Evolutionary conservation across 2,329 filamentous ascomycete species (phyloP), one percentile per base, ranked within the genome.

Genomic region (Bimuria novae-zelandiae): DNA sequence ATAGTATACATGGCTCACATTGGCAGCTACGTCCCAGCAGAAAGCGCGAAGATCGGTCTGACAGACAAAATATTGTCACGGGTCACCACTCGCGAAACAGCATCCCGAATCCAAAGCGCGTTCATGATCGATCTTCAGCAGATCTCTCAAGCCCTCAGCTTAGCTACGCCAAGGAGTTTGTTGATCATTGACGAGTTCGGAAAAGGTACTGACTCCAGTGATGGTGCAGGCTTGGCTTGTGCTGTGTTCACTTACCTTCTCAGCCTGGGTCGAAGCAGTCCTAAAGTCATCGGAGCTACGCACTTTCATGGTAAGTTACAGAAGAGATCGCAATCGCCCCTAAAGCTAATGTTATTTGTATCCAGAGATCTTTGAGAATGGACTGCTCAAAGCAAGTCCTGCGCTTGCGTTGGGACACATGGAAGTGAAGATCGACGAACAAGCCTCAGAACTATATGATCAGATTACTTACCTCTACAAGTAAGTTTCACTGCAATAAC

Each of bases 121-220:
- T 89, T 89, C 70, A 86, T 87, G 83, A 90, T 90, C 47, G 94
- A 99, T 64, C 74, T 99, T 16, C 90, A 94, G 62, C 93, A 99
- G 67, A 85, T 94, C 10, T 87, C 89, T 0, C 83, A 94, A 51
- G 86, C 89, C 0, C 79, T 94, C 44, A 89, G 83, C 52, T 82
- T 90, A 48, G 86, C 88, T 3, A 96, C 92, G 0, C 78, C 82
- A 11, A 83, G 85, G 42, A 97, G 90, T 65, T 78, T 99, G 5
- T 72, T 99, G 1, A 79, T 99, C n/a, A 85, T 97, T 39, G 94
- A 99, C 64, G 94, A 99, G 67, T 97, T 99, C 64, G 86, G 86
- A 1, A 89, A 88, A 70, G 86, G 86, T 2, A 88, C 86, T 0
- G 83, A 86, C 54, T 80, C 82, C 11, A 79, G 78, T 53, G 85